Percentiles rank a stretch among this genome's conserved stretches.
These are phyloP conservation scores for Rhazya stricta DNA, from an alignment of 257 asterid genomes.

Conservation along the genomic window DNA sequence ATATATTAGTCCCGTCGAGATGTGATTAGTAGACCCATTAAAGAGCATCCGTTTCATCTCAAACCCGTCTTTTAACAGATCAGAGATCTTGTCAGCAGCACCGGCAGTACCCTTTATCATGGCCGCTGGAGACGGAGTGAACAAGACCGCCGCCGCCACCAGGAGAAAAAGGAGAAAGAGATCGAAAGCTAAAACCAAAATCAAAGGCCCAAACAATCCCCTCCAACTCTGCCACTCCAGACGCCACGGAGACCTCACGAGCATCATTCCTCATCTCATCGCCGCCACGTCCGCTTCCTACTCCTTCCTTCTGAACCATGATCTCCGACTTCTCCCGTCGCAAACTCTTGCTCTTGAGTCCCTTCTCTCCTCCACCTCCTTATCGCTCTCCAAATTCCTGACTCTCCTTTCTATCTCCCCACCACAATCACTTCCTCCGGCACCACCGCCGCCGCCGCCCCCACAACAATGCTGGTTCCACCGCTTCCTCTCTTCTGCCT, in stretches of 20 bases:
- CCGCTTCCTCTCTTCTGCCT: conserved; percentile 42
- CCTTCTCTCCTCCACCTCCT: conserved; percentile 64
- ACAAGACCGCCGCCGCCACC: conserved; percentile 13
- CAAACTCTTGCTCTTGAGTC: conserved; percentile 73
- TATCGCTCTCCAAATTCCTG: conserved; percentile 48
- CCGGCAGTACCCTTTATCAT: conserved; percentile 9
- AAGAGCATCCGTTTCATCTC: too few relatives aligned
- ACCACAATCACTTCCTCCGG: conserved; percentile 26
- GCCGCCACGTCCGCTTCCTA: conserved; percentile 62
- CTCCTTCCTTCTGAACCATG: conserved; percentile 67
- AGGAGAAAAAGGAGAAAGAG: conserved; percentile 20
- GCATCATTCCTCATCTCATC: conserved; percentile 53
- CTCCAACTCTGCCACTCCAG: conserved; percentile 11
- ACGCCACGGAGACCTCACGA: conserved; percentile 35
- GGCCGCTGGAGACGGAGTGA: conserved; percentile 36
- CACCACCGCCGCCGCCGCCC: conserved; percentile 28
- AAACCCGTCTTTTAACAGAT: neutral
- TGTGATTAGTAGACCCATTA: too few relatives aligned
- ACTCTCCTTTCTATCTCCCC: conserved; percentile 45
- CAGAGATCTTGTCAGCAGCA: too few relatives aligned
- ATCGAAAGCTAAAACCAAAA: conserved; percentile 26
- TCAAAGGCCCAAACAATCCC: conserved; percentile 12
- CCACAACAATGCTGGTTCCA: conserved; percentile 48
- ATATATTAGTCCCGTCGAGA: too few relatives aligned
- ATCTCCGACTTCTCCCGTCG: conserved; percentile 65